Evolutionary conservation across 2,329 filamentous ascomycete species (phyloP).

Genomic region (Pseudopithomyces chartarum): DNA sequence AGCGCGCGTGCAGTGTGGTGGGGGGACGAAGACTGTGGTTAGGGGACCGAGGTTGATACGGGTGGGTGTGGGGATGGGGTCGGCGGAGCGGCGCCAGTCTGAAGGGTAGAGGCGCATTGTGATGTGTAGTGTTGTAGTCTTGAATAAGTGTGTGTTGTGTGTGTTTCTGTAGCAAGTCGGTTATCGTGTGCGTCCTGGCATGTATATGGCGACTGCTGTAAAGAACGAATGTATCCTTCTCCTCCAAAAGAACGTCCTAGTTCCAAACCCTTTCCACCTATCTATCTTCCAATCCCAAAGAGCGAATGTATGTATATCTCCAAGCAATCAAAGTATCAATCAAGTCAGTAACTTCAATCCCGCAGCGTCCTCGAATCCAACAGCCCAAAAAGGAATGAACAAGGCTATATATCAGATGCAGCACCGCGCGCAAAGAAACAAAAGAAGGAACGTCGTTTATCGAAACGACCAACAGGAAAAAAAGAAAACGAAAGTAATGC

Average conservation of each 20-base stretch:
- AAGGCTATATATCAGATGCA: no score
- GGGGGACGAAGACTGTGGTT: conserved; percentile 22
- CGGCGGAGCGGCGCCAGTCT: conserved; percentile 7
- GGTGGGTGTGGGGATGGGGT: background rate
- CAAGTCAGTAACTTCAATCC: no score
- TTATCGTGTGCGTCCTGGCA: background rate
- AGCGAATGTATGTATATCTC: no score
- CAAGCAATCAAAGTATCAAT: no score
- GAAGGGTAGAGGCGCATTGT: conserved; percentile 2
- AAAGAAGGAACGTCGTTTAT: background rate
- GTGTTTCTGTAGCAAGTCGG: no score
- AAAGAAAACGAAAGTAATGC: background rate
- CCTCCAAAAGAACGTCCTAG: no score
- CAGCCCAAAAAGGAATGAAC: no score
- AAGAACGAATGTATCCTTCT: no score
- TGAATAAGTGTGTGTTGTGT: background rate
- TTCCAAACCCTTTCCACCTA: no score
- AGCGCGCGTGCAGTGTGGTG: conserved; percentile 18
- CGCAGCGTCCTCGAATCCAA: no score
- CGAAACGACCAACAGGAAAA: background rate
- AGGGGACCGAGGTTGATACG: conserved; percentile 21
- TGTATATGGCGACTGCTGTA: no score
- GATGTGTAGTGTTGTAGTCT: background rate
- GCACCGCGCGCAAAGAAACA: background rate
- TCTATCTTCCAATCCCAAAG: no score